A percentile compares a stretch with the other conserved stretches of the same genome.
Evolutionary conservation across 345 rosid genomes (phyloP).

Genomic region (Salix arbutifolia): DNA sequence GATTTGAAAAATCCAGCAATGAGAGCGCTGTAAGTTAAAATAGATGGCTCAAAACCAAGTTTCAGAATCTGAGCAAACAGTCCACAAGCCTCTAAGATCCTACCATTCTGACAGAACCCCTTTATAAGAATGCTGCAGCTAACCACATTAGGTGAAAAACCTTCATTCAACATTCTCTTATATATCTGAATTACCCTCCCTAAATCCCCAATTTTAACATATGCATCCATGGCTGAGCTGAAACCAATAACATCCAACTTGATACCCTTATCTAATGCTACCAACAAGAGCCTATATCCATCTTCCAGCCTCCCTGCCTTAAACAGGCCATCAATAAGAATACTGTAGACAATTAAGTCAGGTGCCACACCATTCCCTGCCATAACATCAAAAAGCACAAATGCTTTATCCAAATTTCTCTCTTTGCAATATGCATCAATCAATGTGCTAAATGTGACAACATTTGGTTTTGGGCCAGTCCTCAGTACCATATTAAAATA

Average conservation of each 20-base stretch:
- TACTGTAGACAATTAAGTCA: slow-evolving; percentile 40
- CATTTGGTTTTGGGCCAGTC: slow-evolving; percentile 46
- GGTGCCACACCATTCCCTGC: slow-evolving; percentile 30
- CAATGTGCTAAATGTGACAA: slow-evolving; percentile 45
- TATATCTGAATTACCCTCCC: slow-evolving; percentile 27
- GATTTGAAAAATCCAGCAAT: slow-evolving; percentile 46
- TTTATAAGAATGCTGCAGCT: slow-evolving; percentile 44
- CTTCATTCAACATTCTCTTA: slow-evolving; percentile 38
- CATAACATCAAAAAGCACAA: slow-evolving; percentile 30
- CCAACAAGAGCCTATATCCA: slow-evolving; percentile 35
- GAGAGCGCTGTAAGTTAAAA: slow-evolving; percentile 42
- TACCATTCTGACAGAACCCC: slow-evolving; percentile 39
- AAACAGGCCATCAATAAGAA: slow-evolving; percentile 43
- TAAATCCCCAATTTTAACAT: slow-evolving; percentile 32
- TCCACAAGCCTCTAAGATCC: slow-evolving; percentile 41
- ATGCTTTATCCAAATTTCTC: slow-evolving; percentile 39
- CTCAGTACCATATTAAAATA: slow-evolving; percentile 29
- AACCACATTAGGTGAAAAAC: slow-evolving; percentile 39
- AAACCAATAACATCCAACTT: slow-evolving; percentile 44
- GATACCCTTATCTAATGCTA: slow-evolving; percentile 29
- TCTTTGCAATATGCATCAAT: slow-evolving; percentile 41
- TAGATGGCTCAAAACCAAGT: slow-evolving; percentile 38
- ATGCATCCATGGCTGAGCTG: slow-evolving; percentile 40
- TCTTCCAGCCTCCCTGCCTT: slow-evolving; percentile 43
- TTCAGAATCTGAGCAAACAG: slow-evolving; percentile 41